phyloP scores from a whole-genome alignment of 2,329 filamentous ascomycete species.

The Dactylella cylindrospora region DNA sequence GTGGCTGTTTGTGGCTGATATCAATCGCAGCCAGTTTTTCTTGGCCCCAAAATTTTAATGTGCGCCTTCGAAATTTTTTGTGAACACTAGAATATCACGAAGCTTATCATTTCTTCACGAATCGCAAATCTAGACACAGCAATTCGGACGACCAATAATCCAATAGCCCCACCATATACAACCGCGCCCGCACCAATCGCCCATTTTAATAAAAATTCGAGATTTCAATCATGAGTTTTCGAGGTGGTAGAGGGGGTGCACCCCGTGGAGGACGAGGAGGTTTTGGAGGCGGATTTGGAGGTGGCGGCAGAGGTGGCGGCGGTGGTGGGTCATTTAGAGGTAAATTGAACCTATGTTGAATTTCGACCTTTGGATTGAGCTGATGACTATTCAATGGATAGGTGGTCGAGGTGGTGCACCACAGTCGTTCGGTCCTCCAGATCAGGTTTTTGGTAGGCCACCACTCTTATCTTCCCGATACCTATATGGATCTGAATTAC shows the following conservation, averaged over 20 bases:
- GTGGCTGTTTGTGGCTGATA: no score
- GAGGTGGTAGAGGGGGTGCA: slow-evolving; percentile 38
- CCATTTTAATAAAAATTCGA: slow-evolving; percentile 4
- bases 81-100: no score
- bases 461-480: background rate
- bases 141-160: no score
- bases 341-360: slow-evolving; percentile 3
- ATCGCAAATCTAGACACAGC: no score
- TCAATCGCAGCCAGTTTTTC: no score
- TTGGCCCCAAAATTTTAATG: no score
- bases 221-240: slow-evolving; percentile 27
- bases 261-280: slow-evolving; percentile 44
- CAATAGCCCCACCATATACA: no score
- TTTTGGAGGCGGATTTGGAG: slow-evolving; percentile 40
- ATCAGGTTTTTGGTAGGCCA: slow-evolving; percentile 61
- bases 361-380: background rate
- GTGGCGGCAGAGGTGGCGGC: slow-evolving; percentile 37
- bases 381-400: slow-evolving; percentile 44
- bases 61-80: no score
- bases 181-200: background rate
- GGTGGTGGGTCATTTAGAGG: slow-evolving; percentile 36
- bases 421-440: slow-evolving; percentile 65
- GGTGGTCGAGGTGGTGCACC: slow-evolving; percentile 65
- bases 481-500: slow-evolving; percentile 41
- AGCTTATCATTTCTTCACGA: no score